Evolutionary conservation across 768 basidiomycete species (phyloP).

Genomic region (Tulasnella sp.): DNA sequence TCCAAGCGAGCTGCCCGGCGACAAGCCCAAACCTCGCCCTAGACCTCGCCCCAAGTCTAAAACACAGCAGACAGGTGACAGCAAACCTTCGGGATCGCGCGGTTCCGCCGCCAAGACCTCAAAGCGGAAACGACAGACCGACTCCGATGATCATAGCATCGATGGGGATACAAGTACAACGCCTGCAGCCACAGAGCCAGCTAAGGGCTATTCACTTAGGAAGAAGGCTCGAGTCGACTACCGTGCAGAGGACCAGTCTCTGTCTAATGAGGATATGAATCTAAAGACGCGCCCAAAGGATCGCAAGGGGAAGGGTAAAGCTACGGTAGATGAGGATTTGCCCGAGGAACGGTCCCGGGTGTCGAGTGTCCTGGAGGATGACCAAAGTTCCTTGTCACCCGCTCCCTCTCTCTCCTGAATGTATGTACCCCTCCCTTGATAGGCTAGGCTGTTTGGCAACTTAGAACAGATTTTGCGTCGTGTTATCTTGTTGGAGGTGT

Average conservation of each 20-base stretch:
- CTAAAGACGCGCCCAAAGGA: neutral
- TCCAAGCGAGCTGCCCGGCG: too few relatives aligned
- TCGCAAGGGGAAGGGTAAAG: slow-evolving; percentile 1
- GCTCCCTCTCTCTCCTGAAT: neutral
- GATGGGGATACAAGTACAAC: too few relatives aligned
- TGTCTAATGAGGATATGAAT: neutral
- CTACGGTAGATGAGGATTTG: neutral
- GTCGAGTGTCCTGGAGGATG: neutral
- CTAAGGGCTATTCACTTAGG: neutral
- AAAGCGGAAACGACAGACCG: slow-evolving; percentile 3
- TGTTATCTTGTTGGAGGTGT: too few relatives aligned
- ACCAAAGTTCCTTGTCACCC: neutral
- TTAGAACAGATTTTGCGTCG: neutral
- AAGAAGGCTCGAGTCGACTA: neutral
- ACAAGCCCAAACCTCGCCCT: neutral
- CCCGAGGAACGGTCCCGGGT: neutral
- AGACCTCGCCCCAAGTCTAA: slow-evolving; percentile 13
- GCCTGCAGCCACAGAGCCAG: neutral
- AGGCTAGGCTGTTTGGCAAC: neutral
- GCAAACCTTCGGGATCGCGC: neutral
- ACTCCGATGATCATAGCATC: too few relatives aligned
- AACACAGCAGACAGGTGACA: neutral
- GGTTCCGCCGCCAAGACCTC: neutral
- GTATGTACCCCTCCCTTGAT: neutral
- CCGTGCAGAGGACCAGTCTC: neutral